Evolutionary conservation across 1,139 yeast species (phyloP).

Genomic region (Yamadazyma jaroonii): DNA sequence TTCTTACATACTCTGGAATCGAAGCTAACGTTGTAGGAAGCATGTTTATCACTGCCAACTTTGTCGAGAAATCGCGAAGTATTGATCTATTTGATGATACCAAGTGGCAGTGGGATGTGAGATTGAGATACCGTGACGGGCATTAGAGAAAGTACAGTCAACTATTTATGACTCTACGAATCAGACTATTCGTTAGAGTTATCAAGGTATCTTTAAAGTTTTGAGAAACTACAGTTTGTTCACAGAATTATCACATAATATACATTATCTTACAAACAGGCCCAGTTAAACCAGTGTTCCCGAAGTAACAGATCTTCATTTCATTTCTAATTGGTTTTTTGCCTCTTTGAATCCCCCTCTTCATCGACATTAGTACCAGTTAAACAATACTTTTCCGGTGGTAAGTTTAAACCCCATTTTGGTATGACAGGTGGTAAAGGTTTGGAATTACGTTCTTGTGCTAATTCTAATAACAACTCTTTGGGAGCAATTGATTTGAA

Average conservation of each 20-base stretch:
- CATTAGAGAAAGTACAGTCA: too few species aligned
- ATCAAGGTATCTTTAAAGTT: too few species aligned
- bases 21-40: conserved; percentile 44
- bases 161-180: background rate
- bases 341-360: conserved; percentile 26
- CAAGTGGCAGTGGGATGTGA: too few species aligned
- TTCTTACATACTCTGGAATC: conserved; percentile 43
- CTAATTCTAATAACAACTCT: conserved; percentile 83
- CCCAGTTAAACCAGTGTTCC: too few species aligned
- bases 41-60: conserved; percentile 20
- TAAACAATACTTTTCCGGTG: conserved; percentile 95
- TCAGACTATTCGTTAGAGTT: background rate
- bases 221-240: too few species aligned
- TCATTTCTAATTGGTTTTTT: conserved; percentile 7
- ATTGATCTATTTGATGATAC: too few species aligned
- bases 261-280: background rate
- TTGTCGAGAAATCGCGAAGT: conserved; percentile 5
- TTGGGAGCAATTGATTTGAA: conserved; percentile 96
- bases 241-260: too few species aligned
- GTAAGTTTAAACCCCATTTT: conserved; percentile 88
- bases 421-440: conserved; percentile 91
- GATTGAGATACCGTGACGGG: too few species aligned
- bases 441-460: conserved; percentile 86
- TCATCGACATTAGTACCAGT: conserved; percentile 73
- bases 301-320: too few species aligned